Evolutionary conservation across 176 grass and related monocot species (phyloP).

Genomic region (Zea luxurians): DNA sequence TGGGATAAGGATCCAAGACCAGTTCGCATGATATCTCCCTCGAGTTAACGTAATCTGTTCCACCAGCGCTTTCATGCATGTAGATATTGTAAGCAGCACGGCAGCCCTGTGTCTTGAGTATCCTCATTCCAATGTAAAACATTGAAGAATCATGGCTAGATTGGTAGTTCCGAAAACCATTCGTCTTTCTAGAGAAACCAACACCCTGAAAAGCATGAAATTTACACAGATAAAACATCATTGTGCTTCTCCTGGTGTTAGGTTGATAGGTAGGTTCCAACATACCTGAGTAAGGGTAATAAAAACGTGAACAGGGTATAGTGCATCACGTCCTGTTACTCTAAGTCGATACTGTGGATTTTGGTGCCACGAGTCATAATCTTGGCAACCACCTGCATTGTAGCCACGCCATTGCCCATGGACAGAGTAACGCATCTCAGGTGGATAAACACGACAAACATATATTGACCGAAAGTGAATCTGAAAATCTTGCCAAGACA

Average conservation of each 20-base stretch:
- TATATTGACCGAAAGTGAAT: slow-evolving; percentile 99
- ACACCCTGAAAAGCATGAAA: slow-evolving; percentile 74
- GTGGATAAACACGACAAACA: slow-evolving; percentile 92
- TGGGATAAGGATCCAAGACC: slow-evolving; percentile 91
- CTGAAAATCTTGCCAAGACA: slow-evolving; percentile 99
- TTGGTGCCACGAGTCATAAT: slow-evolving; percentile 96
- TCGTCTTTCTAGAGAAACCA: slow-evolving; percentile 92
- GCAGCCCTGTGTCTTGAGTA: slow-evolving; percentile 90
- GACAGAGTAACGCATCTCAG: slow-evolving; percentile 93
- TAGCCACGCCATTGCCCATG: slow-evolving; percentile 96
- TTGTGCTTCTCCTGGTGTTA: slow-evolving; percentile 1
- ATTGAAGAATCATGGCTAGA: slow-evolving; percentile 94
- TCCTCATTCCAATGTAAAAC: slow-evolving; percentile 98
- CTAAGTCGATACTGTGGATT: slow-evolving; percentile 93
- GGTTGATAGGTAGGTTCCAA: slow-evolving; percentile 24
- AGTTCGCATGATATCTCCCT: slow-evolving; percentile 98
- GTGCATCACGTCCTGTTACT: slow-evolving; percentile 77
- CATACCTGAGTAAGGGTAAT: slow-evolving; percentile 98
- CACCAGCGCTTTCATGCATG: slow-evolving; percentile 94
- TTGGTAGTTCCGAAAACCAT: slow-evolving; percentile 91
- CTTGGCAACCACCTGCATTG: slow-evolving; percentile 94
- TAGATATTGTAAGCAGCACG: slow-evolving; percentile 99
- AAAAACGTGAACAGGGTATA: slow-evolving; percentile 90
- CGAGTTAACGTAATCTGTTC: slow-evolving; percentile 97
- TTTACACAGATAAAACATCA: slow-evolving; percentile 33